Evolutionary conservation across 2,329 filamentous ascomycete genomes (phyloP), one percentile per base, ranked within the genome.

Genomic region (Fusarium sp.): DNA sequence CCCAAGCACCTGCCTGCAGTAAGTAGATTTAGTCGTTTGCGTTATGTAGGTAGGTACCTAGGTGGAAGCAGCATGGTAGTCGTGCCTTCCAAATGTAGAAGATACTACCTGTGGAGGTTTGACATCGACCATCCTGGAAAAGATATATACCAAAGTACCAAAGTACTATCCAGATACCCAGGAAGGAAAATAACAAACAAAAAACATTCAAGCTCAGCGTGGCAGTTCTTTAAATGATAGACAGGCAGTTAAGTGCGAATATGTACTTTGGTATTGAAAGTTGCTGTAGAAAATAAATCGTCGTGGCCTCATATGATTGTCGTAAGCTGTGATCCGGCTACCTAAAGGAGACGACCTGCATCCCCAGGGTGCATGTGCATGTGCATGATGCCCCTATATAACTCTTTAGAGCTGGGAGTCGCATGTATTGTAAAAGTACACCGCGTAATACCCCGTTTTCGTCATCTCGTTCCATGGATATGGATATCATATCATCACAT

Each of bases 251-350:
- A 51, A 51, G 38, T 29, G 34, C 51, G 48, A 30, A 40, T 38
- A 47, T 25, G 30, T 51, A 52, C 34, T 38, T 38, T 38, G 52
- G 46, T 58, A 58, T 52, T 41, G 38, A 25, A 34, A 52, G 38
- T 27, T 52, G 24, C 20, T 40, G 27, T 22, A 60, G 41, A 41
- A 43, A 29, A 49, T 56, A 53, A 64, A 53, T 48, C 43, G 52
- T 67, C 63, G 59, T 70, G 54, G 40, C 62, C 53, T 70, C 62
- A 53, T 67, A 58, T 62, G 52, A 59, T 63, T 70, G 58, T 70
- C 68, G 62, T 59, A 69, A 70, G 62, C 51, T 63, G 67, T 70
- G 59, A 46, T 71, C 59, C 47, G 65, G 58, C 47, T 40, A 15
- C 34, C 34, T 38, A 38, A 38, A 57, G 45, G 55, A 47, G 49